Evolutionary conservation across 805 yeast genomes (phyloP).

Genomic region (Cyberlindnera maclurae): DNA sequence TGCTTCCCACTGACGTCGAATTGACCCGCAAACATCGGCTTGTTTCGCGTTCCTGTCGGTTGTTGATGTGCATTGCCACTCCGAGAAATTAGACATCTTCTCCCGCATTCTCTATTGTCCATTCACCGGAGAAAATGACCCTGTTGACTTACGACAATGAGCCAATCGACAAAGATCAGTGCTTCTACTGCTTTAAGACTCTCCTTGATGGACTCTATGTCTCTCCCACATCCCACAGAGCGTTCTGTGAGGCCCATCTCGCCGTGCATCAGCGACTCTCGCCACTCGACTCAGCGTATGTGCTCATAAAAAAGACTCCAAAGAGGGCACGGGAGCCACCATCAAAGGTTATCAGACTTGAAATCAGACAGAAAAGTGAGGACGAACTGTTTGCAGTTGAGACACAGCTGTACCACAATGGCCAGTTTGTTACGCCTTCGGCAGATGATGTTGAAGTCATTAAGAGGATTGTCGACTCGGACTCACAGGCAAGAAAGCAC

Average conservation of each 20-base stretch:
- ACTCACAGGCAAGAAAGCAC: slow-evolving; percentile 51
- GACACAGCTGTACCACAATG: slow-evolving; percentile 17
- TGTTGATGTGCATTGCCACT: background rate
- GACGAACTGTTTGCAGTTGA: slow-evolving; percentile 50
- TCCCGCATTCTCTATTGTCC: no score
- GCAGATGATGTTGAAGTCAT: slow-evolving; percentile 24
- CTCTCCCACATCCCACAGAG: slow-evolving; percentile 67
- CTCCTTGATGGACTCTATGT: slow-evolving; percentile 66
- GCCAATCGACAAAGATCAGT: slow-evolving; percentile 77
- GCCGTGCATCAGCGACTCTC: slow-evolving; percentile 44
- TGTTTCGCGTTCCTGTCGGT: background rate
- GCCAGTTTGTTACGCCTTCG: slow-evolving; percentile 30
- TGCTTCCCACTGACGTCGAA: slow-evolving; percentile 30
- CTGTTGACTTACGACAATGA: slow-evolving; percentile 12
- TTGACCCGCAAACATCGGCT: slow-evolving; percentile 9
- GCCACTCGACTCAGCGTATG: slow-evolving; percentile 43
- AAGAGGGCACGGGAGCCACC: slow-evolving; percentile 30
- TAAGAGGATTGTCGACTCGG: slow-evolving; percentile 42
- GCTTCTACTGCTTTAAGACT: slow-evolving; percentile 79
- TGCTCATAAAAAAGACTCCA: slow-evolving; percentile 49
- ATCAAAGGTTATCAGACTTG: slow-evolving; percentile 53
- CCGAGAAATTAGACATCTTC: no score
- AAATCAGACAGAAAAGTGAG: slow-evolving; percentile 56
- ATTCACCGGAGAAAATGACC: no score
- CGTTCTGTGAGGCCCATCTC: slow-evolving; percentile 61